Conservation (phyloP, 1,284 basidiomycete genomes). For the Malassezia japonica region DNA sequence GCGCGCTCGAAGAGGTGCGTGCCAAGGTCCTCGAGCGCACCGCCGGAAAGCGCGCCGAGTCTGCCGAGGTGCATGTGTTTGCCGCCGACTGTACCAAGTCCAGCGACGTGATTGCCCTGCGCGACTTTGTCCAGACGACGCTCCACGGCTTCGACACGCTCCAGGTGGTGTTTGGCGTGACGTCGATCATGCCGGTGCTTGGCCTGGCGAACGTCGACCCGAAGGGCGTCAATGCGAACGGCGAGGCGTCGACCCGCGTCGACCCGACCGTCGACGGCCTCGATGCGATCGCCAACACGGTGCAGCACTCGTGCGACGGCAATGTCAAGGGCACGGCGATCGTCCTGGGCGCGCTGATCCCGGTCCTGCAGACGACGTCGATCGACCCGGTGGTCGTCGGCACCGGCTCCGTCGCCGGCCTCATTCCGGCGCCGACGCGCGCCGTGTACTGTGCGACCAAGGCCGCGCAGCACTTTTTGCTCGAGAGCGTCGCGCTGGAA, state of each 20-base stretch:
- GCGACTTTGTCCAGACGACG: constrained; percentile 54
- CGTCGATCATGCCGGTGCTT: constrained; percentile 68
- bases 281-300: constrained; percentile 48
- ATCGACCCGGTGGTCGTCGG: constrained; percentile 65
- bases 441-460: constrained; percentile 77
- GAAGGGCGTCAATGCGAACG: constrained; percentile 51
- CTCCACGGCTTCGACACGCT: constrained; percentile 77
- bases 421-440: constrained; percentile 75
- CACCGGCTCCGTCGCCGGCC: constrained; percentile 67
- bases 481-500: constrained; percentile 68
- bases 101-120: constrained; percentile 61
- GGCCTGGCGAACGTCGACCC: constrained; percentile 60
- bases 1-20: constrained; percentile 56
- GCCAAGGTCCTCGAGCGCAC: constrained; percentile 36
- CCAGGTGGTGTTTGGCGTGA: constrained; percentile 73
- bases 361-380: constrained; percentile 63
- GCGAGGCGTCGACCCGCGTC: constrained; percentile 54
- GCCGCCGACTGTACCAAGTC: constrained; percentile 61
- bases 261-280: constrained; percentile 49
- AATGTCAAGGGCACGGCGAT: constrained; percentile 52
- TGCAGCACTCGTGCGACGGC: constrained; percentile 47
- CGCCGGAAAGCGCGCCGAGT: not conserved
- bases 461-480: constrained; percentile 65
- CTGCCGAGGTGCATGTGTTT: constrained; percentile 30
- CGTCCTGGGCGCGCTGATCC: constrained; percentile 55